Evolutionary conservation across 2,329 filamentous ascomycete species (phyloP), one percentile per base, ranked within the genome.

Genomic region (Colletotrichum sidae): DNA sequence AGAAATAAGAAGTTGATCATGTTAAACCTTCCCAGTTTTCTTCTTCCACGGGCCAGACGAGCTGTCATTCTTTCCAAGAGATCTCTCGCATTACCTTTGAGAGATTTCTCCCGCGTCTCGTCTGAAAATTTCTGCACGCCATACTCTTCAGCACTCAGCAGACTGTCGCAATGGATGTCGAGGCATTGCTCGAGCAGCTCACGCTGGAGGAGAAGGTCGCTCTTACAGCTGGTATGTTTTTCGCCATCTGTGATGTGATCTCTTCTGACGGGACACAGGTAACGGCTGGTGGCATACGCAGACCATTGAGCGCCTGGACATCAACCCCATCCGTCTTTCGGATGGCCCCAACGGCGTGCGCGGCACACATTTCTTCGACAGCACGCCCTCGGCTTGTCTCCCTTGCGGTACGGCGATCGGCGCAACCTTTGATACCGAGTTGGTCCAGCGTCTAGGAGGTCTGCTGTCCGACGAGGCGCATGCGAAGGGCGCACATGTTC

Each of bases 301-400:
- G 10, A 66, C 68, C 38, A 58, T 70, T 44, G 56, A 65, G 33
- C 51, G 64, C 8, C 33, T 64, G 45, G 55, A 51, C 46, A 64
- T 67, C 55, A 54, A 58, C 17, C 55, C 60, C 5, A 63, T 67
- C 33, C 64, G 69, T 37, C 56, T 65, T 13, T 70, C 68, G 10
- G 70, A 72, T 38, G 70, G 70, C 42, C 69, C 69, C 59, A 71
- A 71, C 54, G 70, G 69, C 15, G 85, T 90, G 41, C 83, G 90
- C 69, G 90, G 89, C 56, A 88, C 85, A 46, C 87, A 85, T 70
- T 91, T 90, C 81, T 91, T 91, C 77, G 86, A 88, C 70, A 87
- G 89, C 59, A 77, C 83, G 41, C 81, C 80, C 25, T 84, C 87
- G 1, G 86, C 86, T 13, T 88, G 86, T 70, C 84, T 89, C 67